These are phyloP conservation scores for Leccinum subgranulosum DNA, from an alignment of 768 basidiomycete species.

Conservation along the genomic window DNA sequence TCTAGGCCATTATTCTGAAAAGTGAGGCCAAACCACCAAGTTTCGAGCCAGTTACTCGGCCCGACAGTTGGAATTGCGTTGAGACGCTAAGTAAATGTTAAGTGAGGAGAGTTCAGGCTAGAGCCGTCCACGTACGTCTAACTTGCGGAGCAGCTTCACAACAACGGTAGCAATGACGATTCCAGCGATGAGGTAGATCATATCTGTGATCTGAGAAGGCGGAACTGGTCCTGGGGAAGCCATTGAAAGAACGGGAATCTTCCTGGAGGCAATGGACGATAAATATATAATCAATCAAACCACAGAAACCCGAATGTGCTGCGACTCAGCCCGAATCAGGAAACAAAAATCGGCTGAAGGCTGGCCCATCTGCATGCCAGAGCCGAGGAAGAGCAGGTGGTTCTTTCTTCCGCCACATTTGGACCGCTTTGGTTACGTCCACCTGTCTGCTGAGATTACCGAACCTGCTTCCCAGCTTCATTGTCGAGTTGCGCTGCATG, in stretches of 20 bases:
- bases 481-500: too few relatives aligned
- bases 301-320: not conserved
- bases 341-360: too few relatives aligned
- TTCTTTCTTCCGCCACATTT: too few relatives aligned
- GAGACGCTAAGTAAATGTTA: not conserved
- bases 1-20: not conserved
- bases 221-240: not conserved
- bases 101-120: not conserved
- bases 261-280: not conserved
- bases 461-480: too few relatives aligned
- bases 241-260: not conserved
- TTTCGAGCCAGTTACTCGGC: constrained; percentile 36
- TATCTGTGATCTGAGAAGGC: not conserved
- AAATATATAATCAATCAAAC: not conserved
- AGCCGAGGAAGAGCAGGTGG: too few relatives aligned
- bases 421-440: too few relatives aligned
- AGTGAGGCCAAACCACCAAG: not conserved
- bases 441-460: too few relatives aligned
- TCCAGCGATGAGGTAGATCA: not conserved
- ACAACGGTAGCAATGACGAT: not conserved
- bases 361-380: too few relatives aligned
- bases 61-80: not conserved
- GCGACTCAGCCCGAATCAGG: too few relatives aligned
- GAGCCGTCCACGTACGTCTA: not conserved
- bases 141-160: not conserved